Percentiles rank a stretch among this genome's conserved stretches.
phyloP scores from a whole-genome alignment of 371 early-diverging fungal genomes.

The Syncephalastrum racemosum region DNA sequence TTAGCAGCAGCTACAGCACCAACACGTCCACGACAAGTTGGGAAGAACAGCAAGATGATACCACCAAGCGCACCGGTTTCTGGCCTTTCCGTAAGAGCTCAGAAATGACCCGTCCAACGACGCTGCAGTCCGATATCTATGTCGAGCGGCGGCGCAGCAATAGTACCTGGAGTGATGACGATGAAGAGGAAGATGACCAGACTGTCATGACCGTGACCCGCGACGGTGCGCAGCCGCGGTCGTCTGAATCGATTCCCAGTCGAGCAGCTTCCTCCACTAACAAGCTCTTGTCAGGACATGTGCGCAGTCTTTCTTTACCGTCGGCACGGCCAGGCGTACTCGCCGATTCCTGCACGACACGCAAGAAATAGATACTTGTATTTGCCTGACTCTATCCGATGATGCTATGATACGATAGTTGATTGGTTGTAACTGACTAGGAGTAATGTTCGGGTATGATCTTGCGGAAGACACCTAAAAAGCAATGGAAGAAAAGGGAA shows the following conservation, averaged over 20 bases:
- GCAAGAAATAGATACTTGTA: constrained; percentile 5
- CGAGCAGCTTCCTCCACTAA: constrained; percentile 7
- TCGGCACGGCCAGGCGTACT: constrained; percentile 10
- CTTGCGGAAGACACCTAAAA: constrained; percentile 36
- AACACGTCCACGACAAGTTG: constrained; percentile 20
- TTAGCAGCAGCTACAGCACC: constrained; percentile 15
- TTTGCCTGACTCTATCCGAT: neutral
- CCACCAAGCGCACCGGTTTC: constrained; percentile 16
- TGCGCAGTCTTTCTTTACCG: constrained; percentile 23
- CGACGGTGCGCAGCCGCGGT: constrained; percentile 4
- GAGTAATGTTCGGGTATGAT: constrained; percentile 36
- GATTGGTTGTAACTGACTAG: constrained; percentile 4
- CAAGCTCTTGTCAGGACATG: constrained; percentile 19
- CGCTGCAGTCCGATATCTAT: constrained; percentile 17
- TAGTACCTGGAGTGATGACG: constrained; percentile 14
- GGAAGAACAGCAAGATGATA: constrained; percentile 20
- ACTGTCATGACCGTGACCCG: neutral
- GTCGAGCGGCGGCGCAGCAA: constrained; percentile 2
- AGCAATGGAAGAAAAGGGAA: neutral
- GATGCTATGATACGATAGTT: neutral
- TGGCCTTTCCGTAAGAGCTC: constrained; percentile 27
- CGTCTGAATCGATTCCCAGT: constrained; percentile 8
- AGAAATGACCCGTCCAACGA: constrained; percentile 21
- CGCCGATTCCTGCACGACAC: neutral
- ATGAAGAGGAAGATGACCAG: constrained; percentile 14